Evolutionary conservation across 345 rosid genomes (phyloP).

Genomic region (Sisymbrium altissimum): DNA sequence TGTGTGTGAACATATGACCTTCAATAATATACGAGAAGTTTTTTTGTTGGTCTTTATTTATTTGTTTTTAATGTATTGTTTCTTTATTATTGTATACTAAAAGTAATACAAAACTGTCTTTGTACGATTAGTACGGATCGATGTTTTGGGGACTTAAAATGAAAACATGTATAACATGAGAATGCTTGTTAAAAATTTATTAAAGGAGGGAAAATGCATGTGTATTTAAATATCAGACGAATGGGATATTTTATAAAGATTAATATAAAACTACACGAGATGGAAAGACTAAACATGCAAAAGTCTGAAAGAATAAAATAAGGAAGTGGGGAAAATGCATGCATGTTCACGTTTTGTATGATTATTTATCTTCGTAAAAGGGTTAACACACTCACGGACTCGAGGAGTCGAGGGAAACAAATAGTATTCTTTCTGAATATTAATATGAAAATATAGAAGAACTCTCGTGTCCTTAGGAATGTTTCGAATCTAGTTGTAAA

Average conservation of each 20-base stretch:
- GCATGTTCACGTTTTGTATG: constrained; percentile 18
- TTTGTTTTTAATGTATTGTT: neutral
- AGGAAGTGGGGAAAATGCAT: constrained; percentile 20
- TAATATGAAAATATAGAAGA: neutral
- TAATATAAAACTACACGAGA: neutral
- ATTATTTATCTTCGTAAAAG: neutral
- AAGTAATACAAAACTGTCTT: neutral
- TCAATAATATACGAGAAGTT: neutral
- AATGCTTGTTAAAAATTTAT: constrained; percentile 21
- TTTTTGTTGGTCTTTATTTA: neutral
- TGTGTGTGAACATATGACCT: constrained; percentile 38
- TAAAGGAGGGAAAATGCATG: constrained; percentile 10
- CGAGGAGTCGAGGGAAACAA: neutral
- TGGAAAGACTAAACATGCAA: constrained; percentile 21
- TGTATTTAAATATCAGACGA: neutral
- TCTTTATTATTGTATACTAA: neutral
- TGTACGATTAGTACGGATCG: constrained; percentile 20
- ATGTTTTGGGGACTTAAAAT: neutral
- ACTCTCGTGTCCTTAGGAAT: neutral
- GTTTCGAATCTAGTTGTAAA: neutral
- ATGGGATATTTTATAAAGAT: neutral
- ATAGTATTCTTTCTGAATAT: neutral
- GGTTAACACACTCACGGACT: constrained; percentile 1
- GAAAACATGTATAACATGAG: neutral
- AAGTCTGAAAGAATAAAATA: neutral